Percentiles rank a stretch among this genome's conserved stretches.
Evolutionary conservation across 2,329 filamentous ascomycete species (phyloP).

Genomic region (Incumbomyces lentus): DNA sequence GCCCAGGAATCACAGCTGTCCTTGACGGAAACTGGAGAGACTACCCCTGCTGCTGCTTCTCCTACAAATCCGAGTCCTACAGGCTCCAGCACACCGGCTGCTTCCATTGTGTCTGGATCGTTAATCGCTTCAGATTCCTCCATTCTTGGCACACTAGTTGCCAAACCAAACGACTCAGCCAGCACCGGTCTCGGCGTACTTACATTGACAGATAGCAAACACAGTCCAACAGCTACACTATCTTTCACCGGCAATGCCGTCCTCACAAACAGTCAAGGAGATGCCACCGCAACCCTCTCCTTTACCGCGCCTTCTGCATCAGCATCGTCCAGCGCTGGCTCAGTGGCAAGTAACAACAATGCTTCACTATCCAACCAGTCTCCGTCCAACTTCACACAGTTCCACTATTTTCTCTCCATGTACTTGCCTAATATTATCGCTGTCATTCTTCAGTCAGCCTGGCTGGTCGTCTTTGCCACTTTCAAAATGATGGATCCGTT

Average conservation of each 20-base stretch:
- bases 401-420: conserved; percentile 9
- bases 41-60: neutral
- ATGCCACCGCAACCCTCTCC: neutral
- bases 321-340: neutral
- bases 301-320: neutral
- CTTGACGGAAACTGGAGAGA: neutral
- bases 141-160: neutral
- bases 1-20: neutral
- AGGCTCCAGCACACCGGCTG: neutral
- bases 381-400: neutral
- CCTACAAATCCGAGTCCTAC: neutral
- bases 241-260: neutral
- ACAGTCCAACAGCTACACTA: neutral
- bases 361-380: too few relatives aligned
- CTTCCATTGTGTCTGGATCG: neutral
- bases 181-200: neutral
- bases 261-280: neutral
- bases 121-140: neutral
- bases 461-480: conserved; percentile 9
- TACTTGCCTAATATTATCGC: conserved; percentile 10
- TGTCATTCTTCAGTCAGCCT: conserved; percentile 8
- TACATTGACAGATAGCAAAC: neutral
- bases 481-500: conserved; percentile 16
- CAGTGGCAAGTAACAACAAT: too few relatives aligned
- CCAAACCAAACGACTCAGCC: neutral